phyloP scores from a whole-genome alignment of 2,329 filamentous ascomycete genomes.

The Trichoderma sp. region DNA sequence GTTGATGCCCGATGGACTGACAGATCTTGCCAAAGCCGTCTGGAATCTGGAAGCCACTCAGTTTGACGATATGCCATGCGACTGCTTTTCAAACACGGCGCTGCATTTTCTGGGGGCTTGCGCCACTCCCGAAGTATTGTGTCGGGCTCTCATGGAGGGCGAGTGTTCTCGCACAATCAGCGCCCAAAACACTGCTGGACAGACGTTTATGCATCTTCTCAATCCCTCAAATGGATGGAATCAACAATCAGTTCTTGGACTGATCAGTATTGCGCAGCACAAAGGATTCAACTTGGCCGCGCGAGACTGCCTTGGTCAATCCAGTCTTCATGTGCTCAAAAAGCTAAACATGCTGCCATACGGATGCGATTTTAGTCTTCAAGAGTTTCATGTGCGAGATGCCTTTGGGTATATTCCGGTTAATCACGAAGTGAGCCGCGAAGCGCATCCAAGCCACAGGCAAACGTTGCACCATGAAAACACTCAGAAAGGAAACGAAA shows the following conservation, averaged over 20 bases:
- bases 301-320: constrained; percentile 57
- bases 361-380: constrained; percentile 43
- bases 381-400: constrained; percentile 48
- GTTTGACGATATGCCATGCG: constrained; percentile 34
- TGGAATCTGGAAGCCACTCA: constrained; percentile 17
- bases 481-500: constrained; percentile 7
- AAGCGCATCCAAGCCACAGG: neutral
- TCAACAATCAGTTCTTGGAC: constrained; percentile 35
- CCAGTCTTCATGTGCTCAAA: constrained; percentile 52
- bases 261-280: constrained; percentile 35
- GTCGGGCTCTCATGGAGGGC: constrained; percentile 34
- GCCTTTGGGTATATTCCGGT: constrained; percentile 49
- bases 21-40: constrained; percentile 31
- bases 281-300: constrained; percentile 41
- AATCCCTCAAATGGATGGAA: constrained; percentile 42
- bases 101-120: constrained; percentile 51
- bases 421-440: neutral
- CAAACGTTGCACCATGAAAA: neutral
- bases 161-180: constrained; percentile 34
- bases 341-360: constrained; percentile 33
- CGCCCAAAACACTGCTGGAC: constrained; percentile 48
- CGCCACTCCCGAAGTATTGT: constrained; percentile 38
- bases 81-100: constrained; percentile 53
- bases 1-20: constrained; percentile 36
- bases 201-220: constrained; percentile 55